Evolutionary conservation across 768 basidiomycete species (phyloP).

Genomic region (Multifurca ochricompacta): DNA sequence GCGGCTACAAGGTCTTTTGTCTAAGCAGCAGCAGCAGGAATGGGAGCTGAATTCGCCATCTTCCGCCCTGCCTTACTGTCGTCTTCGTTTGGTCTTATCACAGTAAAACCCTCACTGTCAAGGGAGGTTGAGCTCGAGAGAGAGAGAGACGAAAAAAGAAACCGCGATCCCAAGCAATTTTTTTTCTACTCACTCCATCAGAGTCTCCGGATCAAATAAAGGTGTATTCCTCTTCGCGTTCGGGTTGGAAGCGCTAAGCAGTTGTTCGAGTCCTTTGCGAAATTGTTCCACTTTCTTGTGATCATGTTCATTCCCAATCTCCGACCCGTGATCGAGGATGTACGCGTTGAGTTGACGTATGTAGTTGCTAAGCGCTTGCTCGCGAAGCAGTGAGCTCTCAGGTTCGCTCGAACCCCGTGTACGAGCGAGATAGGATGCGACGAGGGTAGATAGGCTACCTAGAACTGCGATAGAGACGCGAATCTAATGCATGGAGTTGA

Average conservation of each 20-base stretch:
- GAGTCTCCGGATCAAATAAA: neutral
- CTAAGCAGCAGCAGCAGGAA: no score
- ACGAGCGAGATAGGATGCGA: slow-evolving; percentile 64
- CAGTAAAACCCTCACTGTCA: neutral
- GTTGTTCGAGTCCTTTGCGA: slow-evolving; percentile 38
- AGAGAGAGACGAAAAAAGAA: neutral
- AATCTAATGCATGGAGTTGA: slow-evolving; percentile 27
- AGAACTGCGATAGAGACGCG: slow-evolving; percentile 31
- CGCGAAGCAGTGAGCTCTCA: slow-evolving; percentile 46
- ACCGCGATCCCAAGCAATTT: no score
- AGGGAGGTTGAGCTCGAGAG: neutral
- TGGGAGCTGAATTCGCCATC: neutral
- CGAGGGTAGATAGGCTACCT: slow-evolving; percentile 53
- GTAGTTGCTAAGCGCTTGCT: slow-evolving; percentile 57
- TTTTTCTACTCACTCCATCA: neutral
- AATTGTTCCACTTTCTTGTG: slow-evolving; percentile 29
- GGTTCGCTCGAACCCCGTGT: slow-evolving; percentile 65
- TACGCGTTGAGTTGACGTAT: slow-evolving; percentile 53
- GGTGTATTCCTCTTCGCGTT: neutral
- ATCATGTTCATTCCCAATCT: slow-evolving; percentile 30
- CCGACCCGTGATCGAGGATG: slow-evolving; percentile 43
- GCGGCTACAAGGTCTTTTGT: no score
- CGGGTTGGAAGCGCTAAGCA: slow-evolving; percentile 24
- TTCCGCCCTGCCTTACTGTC: neutral
- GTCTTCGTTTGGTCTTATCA: neutral